These are phyloP conservation scores for Lecanicillium sp. DNA, from an alignment of 2,329 filamentous ascomycete species.

Conservation along the genomic window DNA sequence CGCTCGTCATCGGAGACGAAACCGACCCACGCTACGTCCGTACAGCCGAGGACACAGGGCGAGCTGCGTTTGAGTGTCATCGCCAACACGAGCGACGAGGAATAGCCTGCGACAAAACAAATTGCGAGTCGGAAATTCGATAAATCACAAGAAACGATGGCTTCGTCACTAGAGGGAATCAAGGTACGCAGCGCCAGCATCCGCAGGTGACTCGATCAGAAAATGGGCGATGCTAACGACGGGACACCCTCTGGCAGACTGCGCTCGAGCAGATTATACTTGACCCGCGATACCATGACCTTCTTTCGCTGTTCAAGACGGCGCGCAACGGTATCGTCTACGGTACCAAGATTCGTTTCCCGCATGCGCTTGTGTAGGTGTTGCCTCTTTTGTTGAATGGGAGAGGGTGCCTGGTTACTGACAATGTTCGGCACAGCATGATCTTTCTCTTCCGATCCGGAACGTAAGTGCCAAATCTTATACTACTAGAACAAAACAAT, in stretches of 20 bases:
- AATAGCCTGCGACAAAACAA: conserved; percentile 3
- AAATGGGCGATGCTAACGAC: neutral
- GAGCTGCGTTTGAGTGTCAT: too few relatives aligned
- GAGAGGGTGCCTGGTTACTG: neutral
- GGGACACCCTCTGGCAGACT: conserved; percentile 42
- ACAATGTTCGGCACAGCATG: conserved; percentile 52
- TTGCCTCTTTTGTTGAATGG: conserved; percentile 27
- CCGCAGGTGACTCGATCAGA: too few relatives aligned
- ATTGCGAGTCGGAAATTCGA: conserved; percentile 1
- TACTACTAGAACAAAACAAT: conserved; percentile 1
- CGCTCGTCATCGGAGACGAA: too few relatives aligned
- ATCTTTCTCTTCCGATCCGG: conserved; percentile 93
- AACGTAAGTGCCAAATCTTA: conserved; percentile 47
- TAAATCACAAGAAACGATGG: conserved; percentile 9
- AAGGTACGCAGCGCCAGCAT: too few relatives aligned
- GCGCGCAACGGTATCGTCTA: conserved; percentile 96
- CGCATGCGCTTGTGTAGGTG: conserved; percentile 77
- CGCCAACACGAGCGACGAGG: too few relatives aligned
- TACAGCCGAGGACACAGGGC: too few relatives aligned
- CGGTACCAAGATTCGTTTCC: conserved; percentile 94
- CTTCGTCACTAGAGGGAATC: conserved; percentile 14
- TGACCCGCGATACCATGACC: conserved; percentile 76
- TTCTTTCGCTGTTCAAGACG: conserved; percentile 80
- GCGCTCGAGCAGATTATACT: conserved; percentile 68
- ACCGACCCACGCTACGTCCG: too few relatives aligned